Percentiles rank a stretch among this genome's conserved stretches.
Evolutionary conservation across 345 rosid genomes (phyloP).

Genomic region (Balakata baccata): DNA sequence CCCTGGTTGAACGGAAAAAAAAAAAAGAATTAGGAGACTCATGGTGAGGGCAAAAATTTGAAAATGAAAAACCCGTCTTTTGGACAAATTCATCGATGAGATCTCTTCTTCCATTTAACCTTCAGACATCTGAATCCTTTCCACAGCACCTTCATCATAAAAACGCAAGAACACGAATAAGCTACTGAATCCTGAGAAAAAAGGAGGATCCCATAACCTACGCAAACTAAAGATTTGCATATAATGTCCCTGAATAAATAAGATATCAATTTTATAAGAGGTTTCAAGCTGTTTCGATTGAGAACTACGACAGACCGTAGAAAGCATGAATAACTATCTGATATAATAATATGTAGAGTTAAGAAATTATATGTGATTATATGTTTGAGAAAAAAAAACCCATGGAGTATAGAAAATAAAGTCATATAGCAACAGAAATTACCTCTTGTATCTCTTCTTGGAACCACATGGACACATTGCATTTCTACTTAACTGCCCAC

Average conservation of each 20-base stretch:
- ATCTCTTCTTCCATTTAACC: neutral
- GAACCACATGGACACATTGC: conserved; percentile 95
- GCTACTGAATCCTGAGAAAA: neutral
- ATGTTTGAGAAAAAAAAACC: neutral
- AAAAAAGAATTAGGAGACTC: no score
- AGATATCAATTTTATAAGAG: neutral
- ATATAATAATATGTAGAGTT: no score
- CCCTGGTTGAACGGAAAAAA: no score
- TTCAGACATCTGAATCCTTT: conserved; percentile 14
- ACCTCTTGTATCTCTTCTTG: conserved; percentile 93
- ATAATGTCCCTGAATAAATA: neutral
- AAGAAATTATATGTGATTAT: neutral
- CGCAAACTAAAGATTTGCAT: neutral
- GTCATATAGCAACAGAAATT: conserved; percentile 4
- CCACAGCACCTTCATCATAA: conserved; percentile 27
- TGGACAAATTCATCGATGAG: neutral
- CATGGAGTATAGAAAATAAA: neutral
- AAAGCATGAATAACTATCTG: no score
- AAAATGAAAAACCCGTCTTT: no score
- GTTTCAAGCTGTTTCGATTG: neutral
- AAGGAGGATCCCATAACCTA: neutral
- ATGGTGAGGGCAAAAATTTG: no score
- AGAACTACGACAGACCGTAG: neutral
- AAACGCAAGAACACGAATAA: neutral
- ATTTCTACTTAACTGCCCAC: conserved; percentile 90